These are phyloP conservation scores for Phytophthora cactorum DNA, from an alignment of 352 stramenopile genomes.

Conservation along the genomic window DNA sequence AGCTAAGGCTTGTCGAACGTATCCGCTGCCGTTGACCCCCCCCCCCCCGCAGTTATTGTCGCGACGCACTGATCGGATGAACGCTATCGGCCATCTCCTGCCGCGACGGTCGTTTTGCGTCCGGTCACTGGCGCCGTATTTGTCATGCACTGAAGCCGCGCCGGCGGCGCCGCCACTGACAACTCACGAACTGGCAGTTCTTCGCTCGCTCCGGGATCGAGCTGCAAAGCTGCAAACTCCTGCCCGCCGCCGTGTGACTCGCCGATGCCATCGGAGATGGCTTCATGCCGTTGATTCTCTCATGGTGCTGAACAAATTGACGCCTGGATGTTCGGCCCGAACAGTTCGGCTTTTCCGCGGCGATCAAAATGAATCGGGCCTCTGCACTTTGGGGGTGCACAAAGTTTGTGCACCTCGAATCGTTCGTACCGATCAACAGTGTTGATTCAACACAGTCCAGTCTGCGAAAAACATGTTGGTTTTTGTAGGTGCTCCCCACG, in stretches of 20 bases:
- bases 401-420: background rate
- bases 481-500: conserved; percentile 14
- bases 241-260: conserved; percentile 13
- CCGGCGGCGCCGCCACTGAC: background rate
- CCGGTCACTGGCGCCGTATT: background rate
- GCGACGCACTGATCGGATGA: background rate
- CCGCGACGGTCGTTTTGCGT: background rate
- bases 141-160: background rate
- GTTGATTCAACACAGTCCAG: background rate
- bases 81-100: background rate
- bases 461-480: conserved; percentile 33
- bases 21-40: background rate
- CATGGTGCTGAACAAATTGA: conserved; percentile 28
- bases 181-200: background rate
- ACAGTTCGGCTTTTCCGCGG: conserved; percentile 6
- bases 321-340: conserved; percentile 21
- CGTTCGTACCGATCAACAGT: conserved; percentile 27
- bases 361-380: conserved; percentile 18
- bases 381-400: background rate
- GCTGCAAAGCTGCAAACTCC: background rate
- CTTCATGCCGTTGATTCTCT: conserved; percentile 15
- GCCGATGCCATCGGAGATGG: background rate
- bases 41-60: background rate
- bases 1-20: background rate
- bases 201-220: background rate